Evolutionary conservation across 129 eudicot species (phyloP), one percentile per base, ranked within the genome.

Genomic region (Pulicaria dysenterica): DNA sequence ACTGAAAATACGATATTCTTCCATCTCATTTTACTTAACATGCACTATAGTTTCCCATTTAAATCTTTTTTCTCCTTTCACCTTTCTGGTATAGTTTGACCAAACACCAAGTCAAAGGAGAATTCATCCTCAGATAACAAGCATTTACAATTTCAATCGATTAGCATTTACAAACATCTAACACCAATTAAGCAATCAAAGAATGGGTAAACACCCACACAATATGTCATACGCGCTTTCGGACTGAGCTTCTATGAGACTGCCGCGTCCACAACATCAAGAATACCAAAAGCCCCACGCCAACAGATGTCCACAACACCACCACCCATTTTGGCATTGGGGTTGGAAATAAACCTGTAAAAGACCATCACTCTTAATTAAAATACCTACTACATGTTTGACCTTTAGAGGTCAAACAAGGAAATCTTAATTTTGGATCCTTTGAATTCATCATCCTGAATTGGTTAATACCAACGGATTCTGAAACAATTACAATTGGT

Each of bases 281-380:
- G 77, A 80, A 83, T 15, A 81, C 49, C 70, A 73, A 55, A 67
- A 90, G 76, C 11, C 79, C 83, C 50, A 79, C 6, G 9, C 91
- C 91, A 24, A 74, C 86, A 67, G 49, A 64, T 12, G 85, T 57
- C 99, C 99, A 94, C 73, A 94, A 77, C 45, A 84, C 67, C 43
- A 90, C 93, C 83, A 94, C 56, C 93, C 97, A 84, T 15, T 47
- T 80, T 2, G 99, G 99, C 99, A 90, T 94, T 5, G 88, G 79
- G 56, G 74, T 79, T 13, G 97, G 93, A 64, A 85, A 94, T 76
- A 90, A 81, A 54, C 99, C 99, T 94, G 84, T 17, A 49, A 53
- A 82, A n/a, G 53, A 64, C 34, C 73, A 45, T 67, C 80, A 34
- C 9, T 65, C 17, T 5, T 46, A 12, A 73, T 10, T 16, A 42